Base-by-base conservation (phyloP, 2,329 filamentous ascomycete species). In the Fusarium sp. region DNA sequence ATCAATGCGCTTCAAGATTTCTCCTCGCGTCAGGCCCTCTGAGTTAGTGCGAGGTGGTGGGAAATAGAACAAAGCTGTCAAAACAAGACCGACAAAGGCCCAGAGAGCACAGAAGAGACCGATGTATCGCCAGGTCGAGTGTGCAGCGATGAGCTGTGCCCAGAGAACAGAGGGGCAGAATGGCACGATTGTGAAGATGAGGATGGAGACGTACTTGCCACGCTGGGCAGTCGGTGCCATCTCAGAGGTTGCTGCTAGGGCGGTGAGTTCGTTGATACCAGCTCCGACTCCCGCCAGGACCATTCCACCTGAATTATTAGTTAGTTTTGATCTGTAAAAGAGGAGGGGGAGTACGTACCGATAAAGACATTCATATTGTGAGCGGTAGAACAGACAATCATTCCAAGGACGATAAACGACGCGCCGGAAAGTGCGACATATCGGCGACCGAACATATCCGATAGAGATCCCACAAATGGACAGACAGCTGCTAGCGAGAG, bases 261-360 rank as follows among this genome's bases (percentile, higher is more conserved):
- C 50, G 10, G 50, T 54, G 20, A 54, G 50, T n/a, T 54, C 50
- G 50, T 54, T 54, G 33, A 54, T 54, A 10, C 50, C 50, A 4
- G 50, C 50, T n/a, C 50, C 50, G 1, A 54, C 15, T 1, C 50
- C 50, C 2, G 50, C 50, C 8, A 54, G n/a, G 33, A 54, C 50
- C 50, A 54, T 54, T 0, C 50, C 50, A 4, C 50, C 50, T 54
- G 3, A 39, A 9, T 0, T 8, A n/a, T 0, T n/a, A 0, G 4
- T 54, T 14, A 54, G 50, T 0, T 0, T n/a, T 7, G 11, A 28
- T 6, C 14, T 14, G 14, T 0, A 2, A 13, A 0, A 1, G 4
- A 16, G 7, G 7, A 5, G n/a, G 1, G 16, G 10, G 10, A 13
- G 5, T 3, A 0, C 50, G 3, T 28, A 54, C 50, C 50, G 10